Base-by-base conservation (phyloP, 352 stramenopile species). In the Blastocystis sp. region DNA sequence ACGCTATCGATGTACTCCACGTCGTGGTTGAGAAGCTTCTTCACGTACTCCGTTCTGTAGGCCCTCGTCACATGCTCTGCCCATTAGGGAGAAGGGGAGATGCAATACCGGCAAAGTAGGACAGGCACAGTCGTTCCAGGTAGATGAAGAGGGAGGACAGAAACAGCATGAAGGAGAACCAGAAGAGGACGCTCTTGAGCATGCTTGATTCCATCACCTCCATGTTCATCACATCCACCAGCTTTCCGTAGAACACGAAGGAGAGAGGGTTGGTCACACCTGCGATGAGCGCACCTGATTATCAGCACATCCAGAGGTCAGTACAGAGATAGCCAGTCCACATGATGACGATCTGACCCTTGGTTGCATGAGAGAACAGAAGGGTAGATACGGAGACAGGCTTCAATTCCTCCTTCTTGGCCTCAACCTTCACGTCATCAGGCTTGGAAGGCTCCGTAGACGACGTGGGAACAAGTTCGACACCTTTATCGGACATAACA, bases 1-100 rank as follows among this genome's bases (percentile, higher is more conserved):
- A 76, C 38, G 23, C 43, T 62, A 19, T 88, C 78, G 60, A 88
- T 77, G 34, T 77, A 88, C 21, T 76, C 78, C 10, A 88, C 78
- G 43, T 88, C 78, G 56, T 88, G 78, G 52, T 88, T 43, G 1
- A 88, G 48, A 5, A 79, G 45, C 11, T 60, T 40, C 23, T 79
- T 60, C 17, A 88, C 48, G 45, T 88, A 88, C 34, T 74, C 34
- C 23, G 62, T 38, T 48, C 78, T 43, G 19, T 77, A 61, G n/a
- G 28, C 11, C 61, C 60, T 74, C 4, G 64, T 79, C 1, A 88
- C 23, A 61, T 76, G 62, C 45, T 79, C 78, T 76, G 48, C 3
- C 9, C 48, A 43, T 86, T 4, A 10, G 1, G 59, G 23, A 38
- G 19, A 3, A 41, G 7, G 3, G 5, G 2, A 2, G 0, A n/a